Evolutionary conservation across 257 asterid genomes (phyloP), one percentile per base, ranked within the genome.

Genomic region (Rubia yunnanensis): DNA sequence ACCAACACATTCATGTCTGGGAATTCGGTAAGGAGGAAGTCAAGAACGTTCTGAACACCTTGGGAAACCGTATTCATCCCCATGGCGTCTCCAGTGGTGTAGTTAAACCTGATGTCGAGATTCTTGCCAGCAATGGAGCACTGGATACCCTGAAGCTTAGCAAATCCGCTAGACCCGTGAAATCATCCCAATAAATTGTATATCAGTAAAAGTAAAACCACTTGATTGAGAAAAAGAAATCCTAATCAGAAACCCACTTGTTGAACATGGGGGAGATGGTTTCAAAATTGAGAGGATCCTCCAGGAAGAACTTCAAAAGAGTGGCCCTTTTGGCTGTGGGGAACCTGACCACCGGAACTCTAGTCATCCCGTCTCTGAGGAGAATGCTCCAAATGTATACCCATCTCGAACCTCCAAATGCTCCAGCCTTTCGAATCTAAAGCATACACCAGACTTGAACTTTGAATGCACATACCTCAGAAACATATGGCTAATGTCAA

Each of bases 11-110:
- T 92, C 92, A 90, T 90, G 68, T 90, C 97, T 14, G 91, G 88
- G 60, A 87, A 90, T 77, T 88, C 97, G 55, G 53, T 82, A 68
- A 65, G 81, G 54, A 90, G 85, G 69, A 81, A 90, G 75, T 90
- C 96, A 38, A 90, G 65, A 68, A 90, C 95, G 46, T 90, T 85
- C 78, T 90, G 95, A 58, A 90, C 97, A 17, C 92, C 92, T 74
- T 90, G 88, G 2, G 97, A 90, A 39, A 90, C 97, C 96, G 87
- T 90, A 82, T 90, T 90, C 97, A 90, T 90, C 73, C 96, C 97
- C 97, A 90, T 90, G 55, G 96, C 97, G 72, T 90, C 97, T 22
- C 96, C 97, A 1, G 97, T 88, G 79, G 85, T 79, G 83, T 90
- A 88, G 78, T 72, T 80, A 70, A 90, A 85, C 73, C 96, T 72